Evolutionary conservation across 805 yeast genomes (phyloP).

Genomic region (Candida insectorum): DNA sequence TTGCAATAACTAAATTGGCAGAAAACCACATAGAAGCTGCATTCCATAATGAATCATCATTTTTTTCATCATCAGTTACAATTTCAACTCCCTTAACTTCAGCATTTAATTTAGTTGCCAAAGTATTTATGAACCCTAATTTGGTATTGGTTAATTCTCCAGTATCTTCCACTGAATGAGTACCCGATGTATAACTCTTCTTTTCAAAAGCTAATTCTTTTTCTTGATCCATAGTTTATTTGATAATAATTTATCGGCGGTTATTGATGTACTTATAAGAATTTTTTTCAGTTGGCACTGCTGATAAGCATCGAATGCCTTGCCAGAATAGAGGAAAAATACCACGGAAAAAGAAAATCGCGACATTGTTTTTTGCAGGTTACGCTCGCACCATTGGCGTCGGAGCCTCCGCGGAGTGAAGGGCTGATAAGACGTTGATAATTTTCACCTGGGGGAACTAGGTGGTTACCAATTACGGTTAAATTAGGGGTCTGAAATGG

Average conservation of each 20-base stretch:
- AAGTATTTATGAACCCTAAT: constrained; percentile 25
- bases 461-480: no score
- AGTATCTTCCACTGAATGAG: constrained; percentile 14
- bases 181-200: constrained; percentile 4
- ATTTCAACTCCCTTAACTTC: constrained; percentile 74
- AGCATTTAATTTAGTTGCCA: constrained; percentile 36
- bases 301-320: no score
- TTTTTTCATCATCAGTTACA: constrained; percentile 74
- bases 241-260: no score
- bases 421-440: no score
- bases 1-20: constrained; percentile 83
- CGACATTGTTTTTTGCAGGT: no score
- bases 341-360: no score
- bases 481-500: no score
- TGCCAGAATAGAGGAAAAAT: no score
- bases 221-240: constrained; percentile 6
- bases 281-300: no score
- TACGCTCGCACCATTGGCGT: no score
- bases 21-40: constrained; percentile 91
- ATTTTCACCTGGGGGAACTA: no score
- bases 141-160: constrained; percentile 22
- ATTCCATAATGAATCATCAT: constrained; percentile 59
- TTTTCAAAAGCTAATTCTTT: constrained; percentile 7
- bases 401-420: no score
- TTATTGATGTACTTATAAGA: not conserved